Evolutionary conservation across 768 basidiomycete species (phyloP).

Genomic region (Leccinellum albellum): DNA sequence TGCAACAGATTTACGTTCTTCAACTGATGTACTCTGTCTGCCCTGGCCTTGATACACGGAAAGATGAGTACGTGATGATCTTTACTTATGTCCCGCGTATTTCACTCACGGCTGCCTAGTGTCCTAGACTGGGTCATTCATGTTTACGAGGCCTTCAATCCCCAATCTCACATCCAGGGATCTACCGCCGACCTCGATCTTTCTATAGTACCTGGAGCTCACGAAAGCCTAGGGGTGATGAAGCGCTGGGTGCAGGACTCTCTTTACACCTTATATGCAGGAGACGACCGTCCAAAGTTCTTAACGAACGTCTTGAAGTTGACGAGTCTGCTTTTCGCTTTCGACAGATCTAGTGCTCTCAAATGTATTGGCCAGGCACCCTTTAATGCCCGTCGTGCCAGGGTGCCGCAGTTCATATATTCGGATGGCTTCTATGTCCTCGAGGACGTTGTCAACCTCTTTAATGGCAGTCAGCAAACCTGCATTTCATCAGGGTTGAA

Average conservation of each 20-base stretch:
- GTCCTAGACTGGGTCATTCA: constrained; percentile 32
- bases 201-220: constrained; percentile 37
- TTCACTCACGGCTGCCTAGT: background rate
- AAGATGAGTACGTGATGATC: constrained; percentile 4
- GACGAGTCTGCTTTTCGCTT: constrained; percentile 35
- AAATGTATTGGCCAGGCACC: constrained; percentile 34
- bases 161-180: constrained; percentile 45
- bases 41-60: background rate
- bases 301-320: constrained; percentile 40
- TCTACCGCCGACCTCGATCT: constrained; percentile 35
- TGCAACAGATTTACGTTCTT: constrained; percentile 49
- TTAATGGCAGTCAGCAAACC: constrained; percentile 25
- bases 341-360: constrained; percentile 35
- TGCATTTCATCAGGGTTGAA: constrained; percentile 36
- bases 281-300: constrained; percentile 11
- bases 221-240: constrained; percentile 34
- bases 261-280: constrained; percentile 36
- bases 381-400: constrained; percentile 18
- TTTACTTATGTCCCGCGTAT: no score
- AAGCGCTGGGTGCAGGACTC: constrained; percentile 45
- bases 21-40: constrained; percentile 28
- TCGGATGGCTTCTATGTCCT: constrained; percentile 26
- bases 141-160: constrained; percentile 49
- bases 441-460: constrained; percentile 28
- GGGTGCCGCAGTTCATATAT: constrained; percentile 6